Conservation (phyloP, 805 yeast species). For the Kurtzmaniella fragi region DNA sequence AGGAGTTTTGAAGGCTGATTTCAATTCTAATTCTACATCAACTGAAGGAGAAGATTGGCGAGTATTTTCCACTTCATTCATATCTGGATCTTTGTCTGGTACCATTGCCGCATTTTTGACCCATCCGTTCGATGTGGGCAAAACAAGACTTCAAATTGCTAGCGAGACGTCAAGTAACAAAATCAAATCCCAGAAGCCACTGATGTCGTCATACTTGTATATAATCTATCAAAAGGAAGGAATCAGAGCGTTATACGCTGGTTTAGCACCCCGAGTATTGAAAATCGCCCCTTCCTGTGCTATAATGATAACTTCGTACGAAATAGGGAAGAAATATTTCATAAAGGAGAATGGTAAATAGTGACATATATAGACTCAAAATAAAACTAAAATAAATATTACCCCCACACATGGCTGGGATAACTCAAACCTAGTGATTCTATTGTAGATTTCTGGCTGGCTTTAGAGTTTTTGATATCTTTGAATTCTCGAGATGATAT, state of each 20-base stretch:
- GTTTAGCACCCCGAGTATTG: constrained; percentile 77
- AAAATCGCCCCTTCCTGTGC: constrained; percentile 98
- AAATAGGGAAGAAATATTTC: constrained; percentile 65
- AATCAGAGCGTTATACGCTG: constrained; percentile 75
- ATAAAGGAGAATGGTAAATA: constrained; percentile 15
- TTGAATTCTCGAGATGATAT: too few relatives aligned
- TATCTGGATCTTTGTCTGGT: constrained; percentile 84
- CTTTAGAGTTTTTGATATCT: too few relatives aligned
- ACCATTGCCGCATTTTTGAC: constrained; percentile 80
- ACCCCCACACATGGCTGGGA: too few relatives aligned
- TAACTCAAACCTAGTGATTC: too few relatives aligned
- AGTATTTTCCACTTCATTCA: constrained; percentile 59
- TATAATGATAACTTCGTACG: constrained; percentile 95
- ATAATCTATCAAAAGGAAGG: constrained; percentile 74
- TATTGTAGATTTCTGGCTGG: too few relatives aligned
- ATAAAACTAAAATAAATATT: neutral
- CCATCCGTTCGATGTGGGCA: constrained; percentile 96
- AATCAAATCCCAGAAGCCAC: constrained; percentile 23
- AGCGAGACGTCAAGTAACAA: constrained; percentile 22
- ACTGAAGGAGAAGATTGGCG: constrained; percentile 27
- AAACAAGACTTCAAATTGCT: constrained; percentile 76
- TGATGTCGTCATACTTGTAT: constrained; percentile 66
- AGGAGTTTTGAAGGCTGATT: constrained; percentile 16
- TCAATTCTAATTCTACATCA: constrained; percentile 5
- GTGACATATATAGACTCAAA: neutral